phyloP scores from a whole-genome alignment of 225 moss, liverwort and hornwort genomes.

The Marchantia paleacea region DNA sequence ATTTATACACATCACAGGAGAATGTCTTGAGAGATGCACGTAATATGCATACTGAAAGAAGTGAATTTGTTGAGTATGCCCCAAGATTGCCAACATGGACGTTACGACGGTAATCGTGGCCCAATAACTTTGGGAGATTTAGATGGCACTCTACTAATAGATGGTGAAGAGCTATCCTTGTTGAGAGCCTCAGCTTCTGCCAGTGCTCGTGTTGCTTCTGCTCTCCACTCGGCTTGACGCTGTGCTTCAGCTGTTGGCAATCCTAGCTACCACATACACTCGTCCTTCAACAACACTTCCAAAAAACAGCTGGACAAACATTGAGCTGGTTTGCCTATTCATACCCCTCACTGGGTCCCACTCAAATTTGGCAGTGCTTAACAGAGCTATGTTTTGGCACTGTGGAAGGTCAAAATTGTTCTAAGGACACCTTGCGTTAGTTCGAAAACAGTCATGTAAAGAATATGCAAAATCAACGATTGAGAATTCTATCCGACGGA shows the following conservation, averaged over 20 bases:
- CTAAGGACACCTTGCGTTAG: no score
- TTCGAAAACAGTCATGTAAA: no score
- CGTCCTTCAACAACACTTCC: conserved; percentile 36
- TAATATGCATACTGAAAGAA: background rate
- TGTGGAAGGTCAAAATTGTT: no score
- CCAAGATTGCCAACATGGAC: background rate
- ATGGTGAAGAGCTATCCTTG: conserved; percentile 49
- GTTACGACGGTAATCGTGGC: conserved; percentile 54
- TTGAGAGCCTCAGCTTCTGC: conserved; percentile 64
- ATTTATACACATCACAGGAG: background rate
- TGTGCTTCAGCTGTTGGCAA: conserved; percentile 95
- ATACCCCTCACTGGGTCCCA: no score
- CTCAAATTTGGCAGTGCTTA: background rate
- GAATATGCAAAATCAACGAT: no score
- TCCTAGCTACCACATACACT: conserved; percentile 85
- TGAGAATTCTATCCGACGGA: no score
- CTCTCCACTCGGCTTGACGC: conserved; percentile 91
- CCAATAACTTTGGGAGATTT: conserved; percentile 67
- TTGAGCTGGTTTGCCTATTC: background rate
- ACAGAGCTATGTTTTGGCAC: background rate
- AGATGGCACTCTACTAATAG: conserved; percentile 42
- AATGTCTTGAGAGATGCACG: background rate
- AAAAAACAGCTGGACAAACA: background rate
- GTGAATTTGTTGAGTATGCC: background rate
- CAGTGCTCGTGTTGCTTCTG: conserved; percentile 82